phyloP scores from a whole-genome alignment of 176 grass and related monocot species.

The Cocos nucifera region DNA sequence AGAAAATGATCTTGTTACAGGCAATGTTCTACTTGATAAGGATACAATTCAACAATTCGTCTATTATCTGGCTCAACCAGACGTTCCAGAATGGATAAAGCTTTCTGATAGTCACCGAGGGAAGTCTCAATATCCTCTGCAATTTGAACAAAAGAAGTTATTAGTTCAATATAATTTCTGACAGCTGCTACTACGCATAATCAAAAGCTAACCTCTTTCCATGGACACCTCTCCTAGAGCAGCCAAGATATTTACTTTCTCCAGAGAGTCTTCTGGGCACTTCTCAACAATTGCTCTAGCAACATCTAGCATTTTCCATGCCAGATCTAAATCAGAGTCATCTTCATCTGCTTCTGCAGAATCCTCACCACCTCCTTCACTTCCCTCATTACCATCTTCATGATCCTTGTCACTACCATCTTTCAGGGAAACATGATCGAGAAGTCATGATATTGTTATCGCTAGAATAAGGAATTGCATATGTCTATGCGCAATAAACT shows the following conservation, averaged over 20 bases:
- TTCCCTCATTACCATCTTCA: conserved; percentile 26
- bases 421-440: conserved; percentile 20
- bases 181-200: not conserved
- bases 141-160: conserved; percentile 21
- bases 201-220: conserved; percentile 62
- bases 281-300: conserved; percentile 93
- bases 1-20: too few relatives aligned
- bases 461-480: too few relatives aligned
- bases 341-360: conserved; percentile 60
- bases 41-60: conserved; percentile 89
- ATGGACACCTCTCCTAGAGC: conserved; percentile 78
- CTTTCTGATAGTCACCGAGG: conserved; percentile 77
- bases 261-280: conserved; percentile 43
- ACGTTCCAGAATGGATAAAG: conserved; percentile 63
- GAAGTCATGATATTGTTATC: too few relatives aligned
- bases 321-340: conserved; percentile 90
- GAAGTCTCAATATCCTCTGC: conserved; percentile 90
- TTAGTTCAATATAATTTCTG: not conserved
- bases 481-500: too few relatives aligned
- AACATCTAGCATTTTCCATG: conserved; percentile 97
- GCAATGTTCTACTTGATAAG: conserved; percentile 2
- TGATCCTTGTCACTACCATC: conserved; percentile 50
- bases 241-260: conserved; percentile 84
- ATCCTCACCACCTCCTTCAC: conserved; percentile 64
- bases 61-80: conserved; percentile 76